Conservation (phyloP, 1,139 yeast genomes). For the Saccharomyces hybrid region DNA sequence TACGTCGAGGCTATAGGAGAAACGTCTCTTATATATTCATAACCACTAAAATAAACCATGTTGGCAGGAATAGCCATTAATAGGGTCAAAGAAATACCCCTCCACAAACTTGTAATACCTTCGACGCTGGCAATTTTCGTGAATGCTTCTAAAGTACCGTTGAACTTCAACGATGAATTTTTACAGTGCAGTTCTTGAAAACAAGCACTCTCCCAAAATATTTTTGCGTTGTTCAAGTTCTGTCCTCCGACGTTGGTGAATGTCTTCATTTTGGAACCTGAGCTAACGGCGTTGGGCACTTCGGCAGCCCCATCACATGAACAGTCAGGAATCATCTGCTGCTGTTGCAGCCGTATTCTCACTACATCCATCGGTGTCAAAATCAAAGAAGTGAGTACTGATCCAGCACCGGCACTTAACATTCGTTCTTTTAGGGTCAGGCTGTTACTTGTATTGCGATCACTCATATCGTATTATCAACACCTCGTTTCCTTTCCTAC, state of each 20-base stretch:
- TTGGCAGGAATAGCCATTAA: slow-evolving; percentile 91
- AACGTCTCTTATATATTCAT: slow-evolving; percentile 72
- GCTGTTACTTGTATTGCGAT: slow-evolving; percentile 1
- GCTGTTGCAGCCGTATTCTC: slow-evolving; percentile 84
- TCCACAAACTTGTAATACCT: slow-evolving; percentile 73
- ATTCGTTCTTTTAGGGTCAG: slow-evolving; percentile 43
- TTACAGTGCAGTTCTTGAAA: slow-evolving; percentile 26
- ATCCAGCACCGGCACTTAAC: slow-evolving; percentile 88
- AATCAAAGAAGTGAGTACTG: slow-evolving; percentile 74
- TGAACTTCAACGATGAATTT: slow-evolving; percentile 27
- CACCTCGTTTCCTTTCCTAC: not conserved
- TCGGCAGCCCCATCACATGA: slow-evolving; percentile 21
- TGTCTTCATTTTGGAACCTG: not conserved
- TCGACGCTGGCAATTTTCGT: slow-evolving; percentile 57
- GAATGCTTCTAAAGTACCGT: slow-evolving; percentile 69
- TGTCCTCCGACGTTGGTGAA: slow-evolving; percentile 6
- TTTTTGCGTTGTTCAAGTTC: slow-evolving; percentile 17
- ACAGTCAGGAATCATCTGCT: slow-evolving; percentile 49
- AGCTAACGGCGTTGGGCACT: slow-evolving; percentile 15
- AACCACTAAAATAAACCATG: slow-evolving; percentile 89
- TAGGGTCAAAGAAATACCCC: slow-evolving; percentile 78
- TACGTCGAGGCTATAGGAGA: slow-evolving; percentile 49
- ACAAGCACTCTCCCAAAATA: slow-evolving; percentile 37
- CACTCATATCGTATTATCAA: not conserved
- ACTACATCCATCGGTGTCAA: slow-evolving; percentile 95